phyloP scores from a whole-genome alignment of 306 rosid genomes.

The Medicago ruthenica region DNA sequence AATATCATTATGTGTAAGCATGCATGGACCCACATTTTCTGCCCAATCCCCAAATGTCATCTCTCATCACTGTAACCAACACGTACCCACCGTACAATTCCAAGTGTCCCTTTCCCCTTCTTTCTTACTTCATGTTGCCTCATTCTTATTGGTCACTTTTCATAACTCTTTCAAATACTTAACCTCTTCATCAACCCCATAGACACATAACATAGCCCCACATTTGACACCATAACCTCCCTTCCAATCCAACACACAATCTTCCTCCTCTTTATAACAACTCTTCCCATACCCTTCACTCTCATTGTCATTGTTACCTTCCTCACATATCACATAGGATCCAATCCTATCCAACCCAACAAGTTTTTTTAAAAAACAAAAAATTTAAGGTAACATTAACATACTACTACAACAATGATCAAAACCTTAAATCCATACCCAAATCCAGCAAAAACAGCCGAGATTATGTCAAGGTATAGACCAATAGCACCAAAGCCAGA shows the following conservation, averaged over 20 bases:
- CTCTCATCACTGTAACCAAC: constrained; percentile 50
- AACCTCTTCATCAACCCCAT: background rate
- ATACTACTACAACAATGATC: constrained; percentile 57
- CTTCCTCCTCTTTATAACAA: constrained; percentile 35
- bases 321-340: background rate
- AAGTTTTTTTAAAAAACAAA: too few relatives aligned
- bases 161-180: constrained; percentile 21
- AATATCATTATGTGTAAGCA: constrained; percentile 54
- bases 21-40: constrained; percentile 69
- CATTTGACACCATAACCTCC: background rate
- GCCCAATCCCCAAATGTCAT: constrained; percentile 53
- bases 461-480: constrained; percentile 88
- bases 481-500: constrained; percentile 98
- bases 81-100: constrained; percentile 73
- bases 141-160: constrained; percentile 50
- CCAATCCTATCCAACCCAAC: background rate
- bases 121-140: constrained; percentile 66
- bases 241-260: background rate
- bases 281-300: background rate
- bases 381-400: background rate
- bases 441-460: constrained; percentile 75
- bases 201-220: background rate
- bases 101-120: constrained; percentile 70
- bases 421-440: constrained; percentile 72
- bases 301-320: background rate